These are phyloP conservation scores for Aspergillus neotritici DNA, from an alignment of 2,329 filamentous ascomycete genomes.

Conservation along the genomic window DNA sequence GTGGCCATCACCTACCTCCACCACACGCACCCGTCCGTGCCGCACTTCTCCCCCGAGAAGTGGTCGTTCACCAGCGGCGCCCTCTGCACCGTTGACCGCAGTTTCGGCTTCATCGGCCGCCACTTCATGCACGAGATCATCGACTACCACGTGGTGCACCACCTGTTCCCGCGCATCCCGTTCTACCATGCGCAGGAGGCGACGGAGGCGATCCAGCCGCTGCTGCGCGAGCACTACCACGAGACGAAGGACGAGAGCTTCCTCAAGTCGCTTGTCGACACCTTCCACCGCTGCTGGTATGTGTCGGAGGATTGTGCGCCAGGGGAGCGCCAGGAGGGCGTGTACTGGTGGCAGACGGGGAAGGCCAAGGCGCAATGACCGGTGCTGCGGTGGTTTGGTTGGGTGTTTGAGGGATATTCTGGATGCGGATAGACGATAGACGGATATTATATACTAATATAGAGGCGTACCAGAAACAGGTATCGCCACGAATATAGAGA, in stretches of 20 bases:
- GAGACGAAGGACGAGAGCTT: slow-evolving; percentile 36
- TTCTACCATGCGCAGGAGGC: slow-evolving; percentile 58
- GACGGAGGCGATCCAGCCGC: slow-evolving; percentile 51
- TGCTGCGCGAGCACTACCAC: slow-evolving; percentile 52
- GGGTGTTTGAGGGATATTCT: too few relatives aligned
- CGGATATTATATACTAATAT: too few relatives aligned
- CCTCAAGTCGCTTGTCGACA: slow-evolving; percentile 43
- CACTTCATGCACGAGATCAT: slow-evolving; percentile 63
- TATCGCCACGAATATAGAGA: too few relatives aligned
- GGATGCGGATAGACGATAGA: too few relatives aligned
- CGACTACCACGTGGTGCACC: slow-evolving; percentile 59
- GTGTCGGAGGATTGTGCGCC: slow-evolving; percentile 32
- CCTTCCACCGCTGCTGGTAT: slow-evolving; percentile 46
- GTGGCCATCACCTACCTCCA: slow-evolving; percentile 72
- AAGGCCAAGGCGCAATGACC: too few relatives aligned
- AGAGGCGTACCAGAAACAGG: too few relatives aligned
- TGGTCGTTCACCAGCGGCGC: slow-evolving; percentile 62
- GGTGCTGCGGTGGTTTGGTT: too few relatives aligned
- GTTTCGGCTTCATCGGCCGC: slow-evolving; percentile 60
- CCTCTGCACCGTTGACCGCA: slow-evolving; percentile 58
- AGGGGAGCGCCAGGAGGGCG: not conserved
- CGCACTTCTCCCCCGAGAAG: slow-evolving; percentile 53
- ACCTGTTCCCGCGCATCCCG: slow-evolving; percentile 56
- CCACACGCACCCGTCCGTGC: slow-evolving; percentile 57
- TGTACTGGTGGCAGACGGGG: slow-evolving; percentile 13